phyloP scores from a whole-genome alignment of 169 alveolate genomes.

The Plasmodium vinckei region DNA sequence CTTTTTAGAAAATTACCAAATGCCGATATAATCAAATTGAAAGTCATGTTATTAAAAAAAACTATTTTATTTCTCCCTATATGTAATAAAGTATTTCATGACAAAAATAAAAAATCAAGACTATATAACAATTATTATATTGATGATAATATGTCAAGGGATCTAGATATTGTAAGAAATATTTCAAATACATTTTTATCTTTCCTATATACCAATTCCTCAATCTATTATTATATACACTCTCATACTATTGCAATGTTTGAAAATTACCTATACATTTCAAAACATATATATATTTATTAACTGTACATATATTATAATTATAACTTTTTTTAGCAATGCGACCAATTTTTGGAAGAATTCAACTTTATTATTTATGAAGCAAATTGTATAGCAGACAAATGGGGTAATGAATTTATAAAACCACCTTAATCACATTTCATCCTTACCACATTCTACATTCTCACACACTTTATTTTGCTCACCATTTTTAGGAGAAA shows the following conservation, averaged over 20 bases:
- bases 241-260: not conserved
- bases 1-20: constrained; percentile 20
- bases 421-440: not conserved
- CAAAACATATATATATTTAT: not conserved
- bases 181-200: not conserved
- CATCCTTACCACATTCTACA: not conserved
- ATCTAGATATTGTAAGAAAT: constrained; percentile 47
- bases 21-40: constrained; percentile 53
- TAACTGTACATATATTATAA: not conserved
- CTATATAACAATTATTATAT: constrained; percentile 62
- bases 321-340: constrained; percentile 18
- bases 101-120: constrained; percentile 56
- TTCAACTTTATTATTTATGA: constrained; percentile 43
- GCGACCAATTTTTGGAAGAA: constrained; percentile 65
- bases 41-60: constrained; percentile 56
- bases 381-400: constrained; percentile 51
- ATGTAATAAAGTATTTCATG: constrained; percentile 72
- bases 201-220: too few relatives aligned
- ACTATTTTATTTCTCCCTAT: constrained; percentile 63
- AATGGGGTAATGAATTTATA: constrained; percentile 45
- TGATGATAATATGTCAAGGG: constrained; percentile 66
- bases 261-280: not conserved
- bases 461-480: not conserved
- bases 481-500: constrained; percentile 16
- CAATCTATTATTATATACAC: not conserved